These are phyloP conservation scores for Parafenestella ontariensis DNA, from an alignment of 2,329 filamentous ascomycete species.

Conservation along the genomic window DNA sequence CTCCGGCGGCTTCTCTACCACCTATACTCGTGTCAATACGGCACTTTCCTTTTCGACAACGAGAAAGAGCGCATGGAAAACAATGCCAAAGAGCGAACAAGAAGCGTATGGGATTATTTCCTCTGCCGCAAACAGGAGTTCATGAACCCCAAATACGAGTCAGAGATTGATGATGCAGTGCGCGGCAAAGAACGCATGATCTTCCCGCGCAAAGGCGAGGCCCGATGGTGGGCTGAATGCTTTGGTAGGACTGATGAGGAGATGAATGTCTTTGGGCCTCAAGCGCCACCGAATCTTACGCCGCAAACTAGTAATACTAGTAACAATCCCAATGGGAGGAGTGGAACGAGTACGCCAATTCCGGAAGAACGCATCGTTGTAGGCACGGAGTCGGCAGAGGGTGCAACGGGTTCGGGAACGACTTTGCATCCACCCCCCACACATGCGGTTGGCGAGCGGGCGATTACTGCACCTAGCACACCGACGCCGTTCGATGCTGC, in stretches of 20 bases:
- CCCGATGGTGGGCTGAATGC: slow-evolving; percentile 92
- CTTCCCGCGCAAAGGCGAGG: slow-evolving; percentile 76
- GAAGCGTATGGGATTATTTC: slow-evolving; percentile 97
- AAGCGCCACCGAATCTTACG: slow-evolving; percentile 32
- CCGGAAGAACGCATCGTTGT: slow-evolving; percentile 43
- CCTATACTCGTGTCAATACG: slow-evolving; percentile 94
- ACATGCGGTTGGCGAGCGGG: slow-evolving; percentile 24
- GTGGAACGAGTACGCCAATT: slow-evolving; percentile 36
- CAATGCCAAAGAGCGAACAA: slow-evolving; percentile 72
- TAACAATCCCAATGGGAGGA: slow-evolving; percentile 29
- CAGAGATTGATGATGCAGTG: slow-evolving; percentile 75
- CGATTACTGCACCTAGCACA: slow-evolving; percentile 9
- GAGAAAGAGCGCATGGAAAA: slow-evolving; percentile 84
- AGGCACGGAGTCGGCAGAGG: slow-evolving; percentile 43
- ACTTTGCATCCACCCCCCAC: slow-evolving; percentile 32
- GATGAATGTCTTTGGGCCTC: slow-evolving; percentile 73
- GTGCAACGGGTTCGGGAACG: slow-evolving; percentile 41
- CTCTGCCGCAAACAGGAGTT: slow-evolving; percentile 82
- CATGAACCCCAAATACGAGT: slow-evolving; percentile 79
- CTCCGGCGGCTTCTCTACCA: slow-evolving; percentile 89
- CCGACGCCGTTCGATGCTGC: slow-evolving; percentile 35
- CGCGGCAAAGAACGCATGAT: slow-evolving; percentile 83
- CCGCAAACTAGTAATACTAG: slow-evolving; percentile 37
- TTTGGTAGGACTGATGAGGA: slow-evolving; percentile 89
- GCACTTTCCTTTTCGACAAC: slow-evolving; percentile 93